These are phyloP conservation scores for Pisolithus marmoratus DNA, from an alignment of 768 basidiomycete genomes.

Conservation along the genomic window DNA sequence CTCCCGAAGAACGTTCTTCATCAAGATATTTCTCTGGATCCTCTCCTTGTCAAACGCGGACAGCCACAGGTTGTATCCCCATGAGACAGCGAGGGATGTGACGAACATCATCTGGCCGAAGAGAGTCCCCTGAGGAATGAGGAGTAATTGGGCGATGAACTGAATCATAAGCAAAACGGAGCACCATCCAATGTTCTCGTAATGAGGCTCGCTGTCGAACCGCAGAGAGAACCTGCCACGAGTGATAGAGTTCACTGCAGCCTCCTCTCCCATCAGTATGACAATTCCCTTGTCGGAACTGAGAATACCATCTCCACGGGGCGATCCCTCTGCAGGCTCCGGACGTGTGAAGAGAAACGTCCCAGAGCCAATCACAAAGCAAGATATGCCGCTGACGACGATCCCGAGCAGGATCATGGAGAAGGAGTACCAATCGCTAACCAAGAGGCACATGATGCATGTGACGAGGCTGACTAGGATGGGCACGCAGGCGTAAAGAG, in stretches of 20 bases:
- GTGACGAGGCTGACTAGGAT: slow-evolving; percentile 12
- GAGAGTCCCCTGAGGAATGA: slow-evolving; percentile 27
- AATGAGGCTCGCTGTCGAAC: neutral
- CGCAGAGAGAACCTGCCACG: neutral
- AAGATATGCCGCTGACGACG: slow-evolving; percentile 24
- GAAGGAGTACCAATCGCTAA: slow-evolving; percentile 25
- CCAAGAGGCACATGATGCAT: slow-evolving; percentile 9
- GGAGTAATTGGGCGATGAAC: slow-evolving; percentile 24
- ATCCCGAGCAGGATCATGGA: slow-evolving; percentile 26
- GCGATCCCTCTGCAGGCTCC: slow-evolving; percentile 5
- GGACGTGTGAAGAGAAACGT: slow-evolving; percentile 3
- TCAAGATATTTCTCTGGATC: slow-evolving; percentile 9
- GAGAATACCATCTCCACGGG: slow-evolving; percentile 17
- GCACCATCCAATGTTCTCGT: slow-evolving; percentile 17
- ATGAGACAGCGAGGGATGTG: slow-evolving; percentile 23
- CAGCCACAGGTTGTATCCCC: slow-evolving; percentile 26
- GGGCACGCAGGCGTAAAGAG: slow-evolving; percentile 8
- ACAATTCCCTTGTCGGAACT: neutral
- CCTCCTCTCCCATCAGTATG: slow-evolving; percentile 15
- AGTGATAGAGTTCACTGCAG: neutral
- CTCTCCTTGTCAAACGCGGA: slow-evolving; percentile 27
- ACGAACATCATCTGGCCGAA: slow-evolving; percentile 34
- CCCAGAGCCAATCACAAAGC: slow-evolving; percentile 19
- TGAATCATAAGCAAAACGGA: slow-evolving; percentile 23
- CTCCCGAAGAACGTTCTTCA: neutral